Evolutionary conservation across 164 flowering plant genomes (phyloP).

Genomic region (Protea cynaroides): DNA sequence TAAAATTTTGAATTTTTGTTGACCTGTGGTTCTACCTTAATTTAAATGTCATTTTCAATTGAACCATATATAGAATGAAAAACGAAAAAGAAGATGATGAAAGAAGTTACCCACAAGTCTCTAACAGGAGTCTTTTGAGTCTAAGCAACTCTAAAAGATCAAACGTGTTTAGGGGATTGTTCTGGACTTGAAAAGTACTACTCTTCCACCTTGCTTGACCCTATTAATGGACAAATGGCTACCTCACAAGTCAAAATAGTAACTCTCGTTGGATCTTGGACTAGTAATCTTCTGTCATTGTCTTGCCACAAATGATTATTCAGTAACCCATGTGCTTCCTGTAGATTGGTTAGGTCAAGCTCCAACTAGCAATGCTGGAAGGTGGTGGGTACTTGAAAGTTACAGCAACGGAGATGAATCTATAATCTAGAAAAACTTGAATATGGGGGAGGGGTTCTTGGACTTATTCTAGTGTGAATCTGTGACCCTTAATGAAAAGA

Average conservation of each 20-base stretch:
- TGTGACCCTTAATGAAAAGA: background rate
- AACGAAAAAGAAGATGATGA: background rate
- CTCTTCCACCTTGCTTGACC: too few species aligned
- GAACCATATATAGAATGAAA: background rate
- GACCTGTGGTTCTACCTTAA: background rate
- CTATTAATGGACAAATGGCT: too few species aligned
- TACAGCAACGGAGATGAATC: background rate
- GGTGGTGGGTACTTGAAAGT: background rate
- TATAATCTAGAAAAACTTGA: background rate
- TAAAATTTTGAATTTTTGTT: too few species aligned
- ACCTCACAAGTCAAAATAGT: too few species aligned
- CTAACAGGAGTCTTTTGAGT: too few species aligned
- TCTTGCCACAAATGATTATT: background rate
- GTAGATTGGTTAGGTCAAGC: background rate
- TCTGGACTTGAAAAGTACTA: too few species aligned
- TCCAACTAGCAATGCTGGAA: background rate
- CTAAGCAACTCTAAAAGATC: too few species aligned
- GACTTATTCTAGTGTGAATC: background rate
- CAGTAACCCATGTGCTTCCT: background rate
- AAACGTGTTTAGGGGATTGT: too few species aligned
- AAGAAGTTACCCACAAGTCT: background rate
- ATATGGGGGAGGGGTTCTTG: background rate
- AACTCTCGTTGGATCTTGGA: too few species aligned
- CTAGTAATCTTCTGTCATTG: background rate
- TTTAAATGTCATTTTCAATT: background rate